A percentile compares a stretch with the other conserved stretches of the same genome.
Evolutionary conservation across 192 early-diverging fungal species (phyloP).

Genomic region (Geranomyces michiganensis): DNA sequence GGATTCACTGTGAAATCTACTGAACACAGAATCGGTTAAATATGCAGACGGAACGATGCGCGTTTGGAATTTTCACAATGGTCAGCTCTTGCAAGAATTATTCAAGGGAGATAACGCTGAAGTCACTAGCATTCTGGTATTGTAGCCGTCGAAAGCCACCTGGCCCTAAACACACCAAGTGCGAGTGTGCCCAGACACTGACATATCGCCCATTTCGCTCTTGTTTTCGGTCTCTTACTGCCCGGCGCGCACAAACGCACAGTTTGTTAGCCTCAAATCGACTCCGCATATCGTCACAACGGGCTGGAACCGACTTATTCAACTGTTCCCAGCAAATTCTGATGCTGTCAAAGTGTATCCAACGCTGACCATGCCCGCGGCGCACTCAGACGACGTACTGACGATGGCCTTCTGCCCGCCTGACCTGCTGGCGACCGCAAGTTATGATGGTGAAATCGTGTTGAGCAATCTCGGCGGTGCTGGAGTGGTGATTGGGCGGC

Average conservation of each 20-base stretch:
- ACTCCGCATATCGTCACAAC: conserved; percentile 51
- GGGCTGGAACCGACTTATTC: conserved; percentile 56
- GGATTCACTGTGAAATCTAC: too few relatives aligned
- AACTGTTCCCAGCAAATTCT: conserved; percentile 51
- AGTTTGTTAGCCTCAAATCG: conserved; percentile 55
- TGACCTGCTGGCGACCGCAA: conserved; percentile 47
- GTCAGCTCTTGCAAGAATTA: conserved; percentile 54
- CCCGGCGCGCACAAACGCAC: neutral
- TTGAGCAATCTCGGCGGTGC: conserved; percentile 44
- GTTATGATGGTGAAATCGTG: conserved; percentile 56
- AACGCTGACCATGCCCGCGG: conserved; percentile 22
- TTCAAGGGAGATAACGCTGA: conserved; percentile 53
- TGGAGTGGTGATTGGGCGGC: conserved; percentile 37
- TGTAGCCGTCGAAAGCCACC: neutral
- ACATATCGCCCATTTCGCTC: neutral
- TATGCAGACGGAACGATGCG: conserved; percentile 55
- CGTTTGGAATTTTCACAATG: conserved; percentile 67
- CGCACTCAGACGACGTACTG: conserved; percentile 57
- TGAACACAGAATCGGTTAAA: neutral
- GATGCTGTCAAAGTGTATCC: conserved; percentile 37
- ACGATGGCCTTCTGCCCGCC: conserved; percentile 52
- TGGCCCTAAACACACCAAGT: neutral
- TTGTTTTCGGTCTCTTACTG: too few relatives aligned
- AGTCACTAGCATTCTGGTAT: conserved; percentile 52
- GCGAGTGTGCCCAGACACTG: neutral